Percentiles rank a stretch among this genome's conserved stretches.
These are phyloP conservation scores for Serendipita sp. DNA, from an alignment of 768 basidiomycete species.

Conservation along the genomic window DNA sequence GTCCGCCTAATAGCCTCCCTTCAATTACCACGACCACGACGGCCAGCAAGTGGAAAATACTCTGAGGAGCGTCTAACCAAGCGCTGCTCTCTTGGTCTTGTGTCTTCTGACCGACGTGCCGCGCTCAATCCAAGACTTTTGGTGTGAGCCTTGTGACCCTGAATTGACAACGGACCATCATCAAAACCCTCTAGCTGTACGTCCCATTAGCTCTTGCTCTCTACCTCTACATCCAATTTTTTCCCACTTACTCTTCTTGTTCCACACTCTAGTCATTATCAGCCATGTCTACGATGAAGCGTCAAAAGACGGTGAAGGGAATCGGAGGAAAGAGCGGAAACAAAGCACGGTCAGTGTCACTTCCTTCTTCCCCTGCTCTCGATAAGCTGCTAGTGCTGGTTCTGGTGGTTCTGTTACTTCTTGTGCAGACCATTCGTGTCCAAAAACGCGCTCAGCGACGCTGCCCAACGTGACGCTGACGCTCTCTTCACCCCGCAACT, in stretches of 20 bases:
- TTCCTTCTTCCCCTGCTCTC: background rate
- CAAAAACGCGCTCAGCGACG: background rate
- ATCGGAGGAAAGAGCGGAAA: background rate
- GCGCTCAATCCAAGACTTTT: too few species aligned
- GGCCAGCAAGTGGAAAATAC: too few species aligned
- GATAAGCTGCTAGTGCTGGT: background rate
- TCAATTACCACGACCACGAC: too few species aligned
- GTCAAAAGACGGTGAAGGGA: background rate
- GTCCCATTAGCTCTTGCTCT: background rate
- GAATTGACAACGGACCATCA: background rate
- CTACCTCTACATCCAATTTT: background rate
- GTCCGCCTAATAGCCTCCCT: too few species aligned
- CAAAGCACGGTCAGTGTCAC: background rate
- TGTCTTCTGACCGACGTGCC: too few species aligned
- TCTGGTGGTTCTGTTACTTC: background rate
- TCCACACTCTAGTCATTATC: too few species aligned
- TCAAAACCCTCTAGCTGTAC: background rate
- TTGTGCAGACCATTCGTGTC: background rate
- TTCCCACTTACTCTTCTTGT: background rate
- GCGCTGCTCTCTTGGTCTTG: too few species aligned
- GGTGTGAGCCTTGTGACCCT: background rate
- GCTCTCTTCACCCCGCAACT: background rate
- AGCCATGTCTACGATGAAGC: background rate
- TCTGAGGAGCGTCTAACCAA: too few species aligned
- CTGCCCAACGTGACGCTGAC: background rate